Evolutionary conservation across 805 yeast genomes (phyloP).

Genomic region (Kazachstania africana): DNA sequence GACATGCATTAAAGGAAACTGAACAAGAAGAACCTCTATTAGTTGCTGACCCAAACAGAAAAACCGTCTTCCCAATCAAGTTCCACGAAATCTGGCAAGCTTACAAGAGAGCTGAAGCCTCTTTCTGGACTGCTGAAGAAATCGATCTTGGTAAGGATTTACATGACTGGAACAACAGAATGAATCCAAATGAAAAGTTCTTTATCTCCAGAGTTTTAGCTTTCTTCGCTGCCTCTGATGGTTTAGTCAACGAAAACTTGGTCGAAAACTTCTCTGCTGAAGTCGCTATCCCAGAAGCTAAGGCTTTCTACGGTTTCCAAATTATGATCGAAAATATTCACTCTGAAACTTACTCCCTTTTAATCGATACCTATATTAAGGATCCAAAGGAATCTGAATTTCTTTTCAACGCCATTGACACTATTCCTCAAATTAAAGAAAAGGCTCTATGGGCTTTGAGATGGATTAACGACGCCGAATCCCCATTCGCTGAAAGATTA

Average conservation of each 20-base stretch:
- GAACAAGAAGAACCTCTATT: constrained; percentile 88
- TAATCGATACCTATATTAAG: constrained; percentile 90
- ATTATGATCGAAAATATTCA: constrained; percentile 99
- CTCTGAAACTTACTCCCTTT: constrained; percentile 90
- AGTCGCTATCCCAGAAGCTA: constrained; percentile 95
- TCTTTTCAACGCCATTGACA: constrained; percentile 90
- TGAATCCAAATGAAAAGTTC: constrained; percentile 85
- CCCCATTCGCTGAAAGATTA: constrained; percentile 87
- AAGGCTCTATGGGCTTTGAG: constrained; percentile 98
- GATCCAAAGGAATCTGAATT: constrained; percentile 88
- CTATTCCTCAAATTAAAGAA: constrained; percentile 90
- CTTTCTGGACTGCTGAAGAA: constrained; percentile 99
- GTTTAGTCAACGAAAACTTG: constrained; percentile 94
- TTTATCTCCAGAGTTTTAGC: constrained; percentile 90
- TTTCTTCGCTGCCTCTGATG: constrained; percentile 97
- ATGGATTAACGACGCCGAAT: constrained; percentile 86
- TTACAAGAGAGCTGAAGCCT: constrained; percentile 97
- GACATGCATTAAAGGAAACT: constrained; percentile 57
- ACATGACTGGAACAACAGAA: constrained; percentile 82
- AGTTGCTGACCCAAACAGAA: constrained; percentile 73
- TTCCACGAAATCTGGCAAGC: constrained; percentile 98
- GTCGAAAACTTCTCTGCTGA: constrained; percentile 96
- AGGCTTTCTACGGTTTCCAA: constrained; percentile 98
- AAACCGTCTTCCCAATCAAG: constrained; percentile 90
- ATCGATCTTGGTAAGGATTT: constrained; percentile 87